Base-by-base conservation (phyloP, 768 basidiomycete species). In the Paxillus rubicundulus region DNA sequence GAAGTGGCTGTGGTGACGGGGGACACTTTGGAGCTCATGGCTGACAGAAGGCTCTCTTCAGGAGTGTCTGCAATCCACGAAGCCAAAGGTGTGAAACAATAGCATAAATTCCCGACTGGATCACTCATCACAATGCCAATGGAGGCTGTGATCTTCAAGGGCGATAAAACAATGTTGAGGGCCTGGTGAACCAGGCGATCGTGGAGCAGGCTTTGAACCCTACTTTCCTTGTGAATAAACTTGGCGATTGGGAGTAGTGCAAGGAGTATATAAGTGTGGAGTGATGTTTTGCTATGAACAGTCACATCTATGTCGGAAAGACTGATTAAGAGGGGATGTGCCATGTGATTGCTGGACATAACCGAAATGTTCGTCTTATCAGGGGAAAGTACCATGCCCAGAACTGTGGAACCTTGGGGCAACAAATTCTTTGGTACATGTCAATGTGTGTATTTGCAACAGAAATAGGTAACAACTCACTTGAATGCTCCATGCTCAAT, bases 1-100 rank as follows among this genome's bases (percentile, higher is more conserved):
- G 63, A 62, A 5, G 30, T 54, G 21, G 68, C 71, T 40, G 64
- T 59, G 9, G 70, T 71, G 4, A 73, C 53, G 5, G 61, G 63
- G 0, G 69, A 74, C 1, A 62, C 64, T 45, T 66, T 70, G 2
- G 57, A 61, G 24, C 38, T 20, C 24, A 28, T 47, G 21, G 24
- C 20, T 13, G 41, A 27, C 4, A 56, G 2, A 1, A 56, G n/a
- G 10, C 37, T 17, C 21, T 39, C 39, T 16, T 56, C 55, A 3
- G 47, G 50, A 2, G 32, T 47, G 21, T 52, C 36, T 4, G n/a
- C 5, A 5, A 21, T 21, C 21, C 21, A 21, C 21, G 21, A 21
- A 21, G 21, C 21, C 21, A 21, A 21, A 21, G 21, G 21, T 2
- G 5, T 21, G 21, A 21, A 21, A 21, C 21, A 21, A 21, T 21